These are phyloP conservation scores for Nitzschia sp. DNA, from an alignment of 108 stramenopile genomes.

Conservation along the genomic window DNA sequence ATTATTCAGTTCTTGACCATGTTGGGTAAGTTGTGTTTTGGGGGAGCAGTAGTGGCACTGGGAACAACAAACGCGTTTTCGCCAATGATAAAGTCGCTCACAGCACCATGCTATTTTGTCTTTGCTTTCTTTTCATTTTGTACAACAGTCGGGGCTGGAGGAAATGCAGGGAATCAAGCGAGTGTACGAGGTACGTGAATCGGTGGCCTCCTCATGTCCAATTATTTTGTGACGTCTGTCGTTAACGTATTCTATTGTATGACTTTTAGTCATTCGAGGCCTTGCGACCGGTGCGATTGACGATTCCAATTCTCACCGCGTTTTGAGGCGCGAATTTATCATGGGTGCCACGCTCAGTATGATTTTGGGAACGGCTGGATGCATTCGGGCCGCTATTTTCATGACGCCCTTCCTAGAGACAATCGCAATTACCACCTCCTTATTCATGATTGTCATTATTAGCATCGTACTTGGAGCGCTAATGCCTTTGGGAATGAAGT, in stretches of 20 bases:
- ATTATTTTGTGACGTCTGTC: background rate
- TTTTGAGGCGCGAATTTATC: constrained; percentile 57
- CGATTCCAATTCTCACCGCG: constrained; percentile 39
- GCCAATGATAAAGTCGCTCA: no score
- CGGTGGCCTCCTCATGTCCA: background rate
- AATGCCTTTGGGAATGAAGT: constrained; percentile 79
- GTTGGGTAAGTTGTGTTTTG: no score
- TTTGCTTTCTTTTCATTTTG: no score
- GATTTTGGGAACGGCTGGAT: constrained; percentile 69
- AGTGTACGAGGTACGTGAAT: constrained; percentile 66
- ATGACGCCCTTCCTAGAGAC: constrained; percentile 65
- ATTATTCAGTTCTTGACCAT: constrained; percentile 92
- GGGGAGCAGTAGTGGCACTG: no score
- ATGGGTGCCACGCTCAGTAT: constrained; percentile 65
- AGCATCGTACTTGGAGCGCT: constrained; percentile 77
- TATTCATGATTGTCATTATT: constrained; percentile 77
- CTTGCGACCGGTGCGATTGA: constrained; percentile 70
- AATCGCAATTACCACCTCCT: constrained; percentile 73
- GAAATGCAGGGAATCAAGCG: constrained; percentile 93
- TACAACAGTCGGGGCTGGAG: constrained; percentile 92
- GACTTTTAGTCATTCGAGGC: constrained; percentile 70
- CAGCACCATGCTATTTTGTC: no score
- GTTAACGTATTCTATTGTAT: background rate
- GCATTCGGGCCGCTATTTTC: constrained; percentile 68
- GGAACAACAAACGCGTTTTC: no score